Percentiles rank a stretch among this genome's conserved stretches.
These are phyloP conservation scores for Penicillium sumatraense DNA, from an alignment of 2,329 filamentous ascomycete genomes.

Conservation along the genomic window DNA sequence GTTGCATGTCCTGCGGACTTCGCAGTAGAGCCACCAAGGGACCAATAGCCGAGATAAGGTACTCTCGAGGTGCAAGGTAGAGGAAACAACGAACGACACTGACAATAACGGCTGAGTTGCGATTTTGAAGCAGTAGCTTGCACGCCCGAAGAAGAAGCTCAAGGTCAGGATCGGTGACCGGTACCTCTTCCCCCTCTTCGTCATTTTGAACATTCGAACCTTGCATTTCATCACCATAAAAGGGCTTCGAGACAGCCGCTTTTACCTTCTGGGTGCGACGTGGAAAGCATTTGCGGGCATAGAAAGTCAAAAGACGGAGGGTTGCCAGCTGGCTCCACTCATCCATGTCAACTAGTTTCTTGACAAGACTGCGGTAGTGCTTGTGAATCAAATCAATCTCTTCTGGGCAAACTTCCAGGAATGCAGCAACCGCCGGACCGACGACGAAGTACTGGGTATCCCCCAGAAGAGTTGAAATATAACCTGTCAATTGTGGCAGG, in stretches of 20 bases:
- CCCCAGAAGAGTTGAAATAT: conserved; percentile 75
- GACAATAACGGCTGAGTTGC: conserved; percentile 90
- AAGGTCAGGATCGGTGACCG: conserved; percentile 77
- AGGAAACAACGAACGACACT: conserved; percentile 84
- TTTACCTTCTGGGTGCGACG: conserved; percentile 64
- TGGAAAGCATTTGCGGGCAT: conserved; percentile 87
- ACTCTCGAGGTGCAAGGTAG: conserved; percentile 78
- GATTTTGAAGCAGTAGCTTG: conserved; percentile 83
- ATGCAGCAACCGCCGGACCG: conserved; percentile 87
- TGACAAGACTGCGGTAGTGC: conserved; percentile 82
- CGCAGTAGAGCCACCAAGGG: conserved; percentile 85
- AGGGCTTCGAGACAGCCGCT: conserved; percentile 67
- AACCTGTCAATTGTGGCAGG: conserved; percentile 81
- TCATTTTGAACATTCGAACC: conserved; percentile 50
- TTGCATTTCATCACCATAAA: conserved; percentile 73
- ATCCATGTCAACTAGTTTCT: conserved; percentile 97
- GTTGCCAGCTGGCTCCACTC: conserved; percentile 95
- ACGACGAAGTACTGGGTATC: conserved; percentile 98
- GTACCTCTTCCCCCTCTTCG: conserved; percentile 56
- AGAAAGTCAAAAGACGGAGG: conserved; percentile 78
- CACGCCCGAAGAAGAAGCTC: conserved; percentile 79
- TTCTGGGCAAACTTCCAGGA: conserved; percentile 86
- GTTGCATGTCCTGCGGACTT: conserved; percentile 82
- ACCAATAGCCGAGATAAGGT: conserved; percentile 76
- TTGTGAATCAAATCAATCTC: conserved; percentile 86